A percentile compares a stretch with the other conserved stretches of the same genome.
These are phyloP conservation scores for Rubia yunnanensis DNA, from an alignment of 257 asterid species.

Conservation along the genomic window DNA sequence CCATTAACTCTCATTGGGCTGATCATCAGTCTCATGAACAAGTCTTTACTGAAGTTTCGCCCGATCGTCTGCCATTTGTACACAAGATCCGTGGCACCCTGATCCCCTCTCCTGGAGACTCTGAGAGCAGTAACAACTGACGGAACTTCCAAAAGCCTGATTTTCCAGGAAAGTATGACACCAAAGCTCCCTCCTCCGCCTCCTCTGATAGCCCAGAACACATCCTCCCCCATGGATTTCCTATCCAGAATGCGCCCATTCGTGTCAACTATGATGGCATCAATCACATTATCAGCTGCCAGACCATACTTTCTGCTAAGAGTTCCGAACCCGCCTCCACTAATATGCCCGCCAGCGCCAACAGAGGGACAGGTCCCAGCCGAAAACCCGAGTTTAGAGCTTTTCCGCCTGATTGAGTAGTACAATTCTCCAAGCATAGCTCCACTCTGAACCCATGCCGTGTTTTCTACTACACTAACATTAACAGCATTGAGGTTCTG, in stretches of 20 bases:
- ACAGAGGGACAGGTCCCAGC: background rate
- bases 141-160: background rate
- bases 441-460: background rate
- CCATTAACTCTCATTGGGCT: no score
- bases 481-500: background rate
- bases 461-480: background rate
- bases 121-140: background rate
- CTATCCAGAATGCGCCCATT: background rate
- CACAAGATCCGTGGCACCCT: conserved; percentile 23
- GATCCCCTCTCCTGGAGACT: no score
- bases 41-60: conserved; percentile 21
- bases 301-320: background rate
- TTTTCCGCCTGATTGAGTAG: background rate
- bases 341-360: background rate
- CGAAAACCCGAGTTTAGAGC: background rate
- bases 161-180: background rate
- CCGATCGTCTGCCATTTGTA: conserved; percentile 39
- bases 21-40: conserved; percentile 42
- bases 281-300: background rate
- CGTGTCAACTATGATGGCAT: background rate
- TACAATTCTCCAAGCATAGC: background rate
- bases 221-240: background rate
- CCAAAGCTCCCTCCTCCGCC: background rate
- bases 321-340: background rate
- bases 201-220: background rate